Evolutionary conservation across 768 basidiomycete genomes (phyloP).

Genomic region (Collybia mongolica): DNA sequence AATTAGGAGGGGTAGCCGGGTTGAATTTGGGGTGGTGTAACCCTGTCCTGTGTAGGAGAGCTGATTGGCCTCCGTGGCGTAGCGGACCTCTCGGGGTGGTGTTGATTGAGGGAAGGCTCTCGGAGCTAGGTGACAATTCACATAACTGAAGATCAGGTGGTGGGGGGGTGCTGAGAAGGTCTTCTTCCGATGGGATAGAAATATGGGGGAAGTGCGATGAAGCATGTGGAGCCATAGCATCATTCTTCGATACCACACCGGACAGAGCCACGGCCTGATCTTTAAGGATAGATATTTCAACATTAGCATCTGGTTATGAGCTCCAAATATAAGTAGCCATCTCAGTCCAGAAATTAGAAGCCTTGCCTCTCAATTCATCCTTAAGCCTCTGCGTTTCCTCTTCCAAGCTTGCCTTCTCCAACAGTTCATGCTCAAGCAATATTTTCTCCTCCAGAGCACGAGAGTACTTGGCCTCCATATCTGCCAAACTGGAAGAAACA

Average conservation of each 20-base stretch:
- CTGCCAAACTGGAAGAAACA: slow-evolving; percentile 77
- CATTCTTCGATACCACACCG: slow-evolving; percentile 22
- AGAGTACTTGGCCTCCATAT: slow-evolving; percentile 87
- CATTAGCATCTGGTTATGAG: slow-evolving; percentile 65
- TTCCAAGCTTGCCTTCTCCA: slow-evolving; percentile 87
- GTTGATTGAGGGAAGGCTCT: slow-evolving; percentile 33
- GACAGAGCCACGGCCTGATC: slow-evolving; percentile 59
- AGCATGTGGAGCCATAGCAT: slow-evolving; percentile 28
- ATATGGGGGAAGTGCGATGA: slow-evolving; percentile 25
- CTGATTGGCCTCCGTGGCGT: slow-evolving; percentile 40
- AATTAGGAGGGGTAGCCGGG: slow-evolving; percentile 42
- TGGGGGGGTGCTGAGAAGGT: slow-evolving; percentile 56
- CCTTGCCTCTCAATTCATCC: slow-evolving; percentile 88
- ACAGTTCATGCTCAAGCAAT: slow-evolving; percentile 89
- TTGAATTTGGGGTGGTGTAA: slow-evolving; percentile 45
- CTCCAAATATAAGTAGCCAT: slow-evolving; percentile 12
- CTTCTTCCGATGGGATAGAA: slow-evolving; percentile 44
- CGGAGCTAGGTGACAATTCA: slow-evolving; percentile 49
- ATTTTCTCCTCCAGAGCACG: slow-evolving; percentile 95
- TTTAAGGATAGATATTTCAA: slow-evolving; percentile 79
- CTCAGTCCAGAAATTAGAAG: neutral
- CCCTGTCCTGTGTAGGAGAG: slow-evolving; percentile 50
- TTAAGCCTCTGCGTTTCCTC: slow-evolving; percentile 89
- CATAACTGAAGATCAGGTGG: slow-evolving; percentile 61
- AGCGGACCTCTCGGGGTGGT: slow-evolving; percentile 37